Evolutionary conservation across 2,329 filamentous ascomycete species (phyloP), one percentile per base, ranked within the genome.

Genomic region (Beauveria brongniartii): DNA sequence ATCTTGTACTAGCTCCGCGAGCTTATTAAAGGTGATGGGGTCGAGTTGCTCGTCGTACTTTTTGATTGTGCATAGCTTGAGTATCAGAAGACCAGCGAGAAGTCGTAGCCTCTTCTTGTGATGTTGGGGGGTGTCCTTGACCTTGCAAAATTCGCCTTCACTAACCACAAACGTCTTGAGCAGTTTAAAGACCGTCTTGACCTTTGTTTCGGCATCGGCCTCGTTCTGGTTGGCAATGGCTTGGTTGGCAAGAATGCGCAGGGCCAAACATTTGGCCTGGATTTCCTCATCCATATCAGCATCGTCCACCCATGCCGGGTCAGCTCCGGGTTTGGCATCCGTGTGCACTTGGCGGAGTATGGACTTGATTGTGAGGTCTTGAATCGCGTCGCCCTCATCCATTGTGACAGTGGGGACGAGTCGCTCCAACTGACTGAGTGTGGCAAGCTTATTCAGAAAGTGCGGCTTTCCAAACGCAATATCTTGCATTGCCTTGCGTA

Each of bases 211-310:
- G 16, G 81, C 80, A 63, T 79, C 78, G 5, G 80, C 74, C 18
- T 74, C 69, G 52, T 84, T 80, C 50, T 80, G 74, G 71, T 70
- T 82, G 63, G 72, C 88, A 44, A 92, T 85, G 20, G 96, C 80
- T 59, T 90, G 85, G 72, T 97, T 97, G 62, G 94, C 91, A 28
- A 97, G 79, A 18, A 92, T 88, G 70, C 89, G 93, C 53, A 97
- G 77, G 1, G 92, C 89, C 78, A 91, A 87, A 61, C 86, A 84
- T 73, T 97, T 97, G 22, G 92, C 88, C 63, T 87, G 82, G 18
- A 91, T 88, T 69, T 96, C 92, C 57, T 93, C 85, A 65, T 96
- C 90, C 65, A 91, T 76, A 40, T 84, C 80, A 14, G 83, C 80
- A 61, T 88, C 83, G 16, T 85, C 78, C 18, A 87, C 84, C 88